A percentile compares a stretch with the other conserved stretches of the same genome.
These are phyloP conservation scores for Cladophialophora psammophila DNA, from an alignment of 2,329 filamentous ascomycete genomes.

Conservation along the genomic window DNA sequence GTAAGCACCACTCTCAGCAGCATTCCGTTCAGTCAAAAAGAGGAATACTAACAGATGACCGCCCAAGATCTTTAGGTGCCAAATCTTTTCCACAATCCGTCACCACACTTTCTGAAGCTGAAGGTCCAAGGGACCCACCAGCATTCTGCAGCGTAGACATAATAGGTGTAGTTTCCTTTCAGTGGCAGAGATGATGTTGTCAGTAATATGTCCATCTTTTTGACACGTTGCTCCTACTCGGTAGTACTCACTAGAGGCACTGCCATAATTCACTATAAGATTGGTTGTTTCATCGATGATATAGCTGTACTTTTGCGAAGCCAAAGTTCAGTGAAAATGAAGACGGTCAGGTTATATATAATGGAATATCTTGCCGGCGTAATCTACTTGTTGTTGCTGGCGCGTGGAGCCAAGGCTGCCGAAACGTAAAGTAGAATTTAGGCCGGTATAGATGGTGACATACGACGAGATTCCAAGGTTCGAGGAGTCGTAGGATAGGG, in stretches of 20 bases:
- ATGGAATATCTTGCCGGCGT: too few relatives aligned
- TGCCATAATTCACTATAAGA: neutral
- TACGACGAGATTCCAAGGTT: too few relatives aligned
- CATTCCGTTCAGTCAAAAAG: neutral
- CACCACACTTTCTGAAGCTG: neutral
- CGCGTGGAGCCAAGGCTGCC: too few relatives aligned
- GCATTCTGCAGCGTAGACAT: neutral
- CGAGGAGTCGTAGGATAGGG: too few relatives aligned
- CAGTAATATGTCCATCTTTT: neutral
- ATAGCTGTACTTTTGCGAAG: neutral
- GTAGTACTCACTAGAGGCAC: neutral
- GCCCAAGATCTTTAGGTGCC: neutral
- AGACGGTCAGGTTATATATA: too few relatives aligned
- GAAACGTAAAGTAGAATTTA: too few relatives aligned
- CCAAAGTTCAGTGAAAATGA: too few relatives aligned
- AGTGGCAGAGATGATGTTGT: neutral
- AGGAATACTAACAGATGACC: neutral
- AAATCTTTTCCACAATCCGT: neutral
- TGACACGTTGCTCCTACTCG: neutral
- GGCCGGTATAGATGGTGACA: too few relatives aligned
- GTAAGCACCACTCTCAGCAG: neutral
- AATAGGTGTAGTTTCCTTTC: neutral
- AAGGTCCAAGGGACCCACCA: neutral
- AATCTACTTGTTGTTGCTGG: too few relatives aligned
- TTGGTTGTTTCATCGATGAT: neutral